Evolutionary conservation across 371 early-diverging fungal genomes (phyloP).

Genomic region (Mucor circinelloides): DNA sequence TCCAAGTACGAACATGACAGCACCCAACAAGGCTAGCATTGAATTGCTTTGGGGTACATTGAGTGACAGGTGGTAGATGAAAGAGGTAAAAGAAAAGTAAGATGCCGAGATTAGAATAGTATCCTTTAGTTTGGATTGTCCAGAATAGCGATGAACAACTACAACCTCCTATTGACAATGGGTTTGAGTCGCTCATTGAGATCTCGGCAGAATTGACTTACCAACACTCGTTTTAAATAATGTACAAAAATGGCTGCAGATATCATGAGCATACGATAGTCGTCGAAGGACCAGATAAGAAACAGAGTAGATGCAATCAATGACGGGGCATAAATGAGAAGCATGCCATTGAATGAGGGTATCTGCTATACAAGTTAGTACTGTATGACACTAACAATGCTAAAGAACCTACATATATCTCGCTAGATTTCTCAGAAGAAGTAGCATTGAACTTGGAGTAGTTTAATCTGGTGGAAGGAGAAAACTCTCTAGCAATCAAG

Average conservation of each 20-base stretch:
- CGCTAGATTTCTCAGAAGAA: neutral
- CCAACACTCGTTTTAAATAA: constrained; percentile 39
- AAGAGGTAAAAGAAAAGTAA: constrained; percentile 21
- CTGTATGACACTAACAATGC: neutral
- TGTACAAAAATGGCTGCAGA: constrained; percentile 19
- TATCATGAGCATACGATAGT: neutral
- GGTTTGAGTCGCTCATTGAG: neutral
- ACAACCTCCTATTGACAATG: constrained; percentile 33
- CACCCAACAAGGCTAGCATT: constrained; percentile 3
- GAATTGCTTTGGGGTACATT: constrained; percentile 4
- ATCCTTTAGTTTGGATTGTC: constrained; percentile 17
- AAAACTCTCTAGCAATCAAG: constrained; percentile 21
- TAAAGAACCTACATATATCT: neutral
- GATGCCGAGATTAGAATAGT: constrained; percentile 21
- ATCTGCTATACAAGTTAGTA: constrained; percentile 18
- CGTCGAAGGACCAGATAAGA: neutral
- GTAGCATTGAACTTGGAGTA: constrained; percentile 41
- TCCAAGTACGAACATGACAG: constrained; percentile 25
- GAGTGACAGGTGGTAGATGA: constrained; percentile 8
- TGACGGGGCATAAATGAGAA: constrained; percentile 38
- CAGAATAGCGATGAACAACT: constrained; percentile 42
- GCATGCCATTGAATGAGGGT: constrained; percentile 38
- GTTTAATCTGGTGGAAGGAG: constrained; percentile 28
- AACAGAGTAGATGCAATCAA: constrained; percentile 3
- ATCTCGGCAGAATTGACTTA: neutral